Evolutionary conservation across 208 protist genomes (phyloP).

Genomic region (Trypanosoma scelopori): DNA sequence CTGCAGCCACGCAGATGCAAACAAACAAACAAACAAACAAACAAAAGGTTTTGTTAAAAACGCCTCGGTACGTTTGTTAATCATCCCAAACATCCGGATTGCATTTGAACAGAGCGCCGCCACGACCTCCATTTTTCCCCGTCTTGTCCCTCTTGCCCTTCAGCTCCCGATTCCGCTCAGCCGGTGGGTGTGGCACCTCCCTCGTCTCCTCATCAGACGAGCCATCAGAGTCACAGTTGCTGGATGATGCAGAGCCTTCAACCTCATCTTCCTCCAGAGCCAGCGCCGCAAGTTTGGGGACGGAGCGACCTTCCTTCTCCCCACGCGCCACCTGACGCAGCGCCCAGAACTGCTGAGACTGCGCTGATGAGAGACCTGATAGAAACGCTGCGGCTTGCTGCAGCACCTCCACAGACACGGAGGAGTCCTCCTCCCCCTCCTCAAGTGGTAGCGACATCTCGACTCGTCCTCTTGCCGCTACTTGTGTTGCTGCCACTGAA

Average conservation of each 20-base stretch:
- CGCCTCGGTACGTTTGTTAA: background rate
- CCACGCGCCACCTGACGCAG: conserved; percentile 64
- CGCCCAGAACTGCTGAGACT: conserved; percentile 59
- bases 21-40: background rate
- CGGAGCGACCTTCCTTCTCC: conserved; percentile 4
- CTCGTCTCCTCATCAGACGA: too few species aligned
- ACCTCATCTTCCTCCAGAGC: conserved; percentile 1
- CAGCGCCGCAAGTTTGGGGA: conserved; percentile 1
- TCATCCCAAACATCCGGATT: conserved; percentile 23
- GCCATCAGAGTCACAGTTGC: too few species aligned
- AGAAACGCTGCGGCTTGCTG: conserved; percentile 53
- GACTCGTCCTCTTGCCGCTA: background rate
- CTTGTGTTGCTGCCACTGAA: background rate
- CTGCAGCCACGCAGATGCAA: background rate
- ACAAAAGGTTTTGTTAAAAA: background rate
- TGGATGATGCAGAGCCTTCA: conserved; percentile 1
- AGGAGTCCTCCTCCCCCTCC: conserved; percentile 52
- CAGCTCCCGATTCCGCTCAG: background rate
- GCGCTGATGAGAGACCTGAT: conserved; percentile 31
- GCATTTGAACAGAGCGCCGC: conserved; percentile 40
- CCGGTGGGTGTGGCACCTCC: too few species aligned
- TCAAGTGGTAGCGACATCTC: conserved; percentile 19
- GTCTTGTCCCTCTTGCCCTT: conserved; percentile 25
- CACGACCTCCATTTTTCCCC: conserved; percentile 15
- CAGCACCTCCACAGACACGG: conserved; percentile 51